Percentiles rank a stretch among this genome's conserved stretches.
Conservation (phyloP, 2,329 filamentous ascomycete genomes). For the Aspergillus pseudotamarii region DNA sequence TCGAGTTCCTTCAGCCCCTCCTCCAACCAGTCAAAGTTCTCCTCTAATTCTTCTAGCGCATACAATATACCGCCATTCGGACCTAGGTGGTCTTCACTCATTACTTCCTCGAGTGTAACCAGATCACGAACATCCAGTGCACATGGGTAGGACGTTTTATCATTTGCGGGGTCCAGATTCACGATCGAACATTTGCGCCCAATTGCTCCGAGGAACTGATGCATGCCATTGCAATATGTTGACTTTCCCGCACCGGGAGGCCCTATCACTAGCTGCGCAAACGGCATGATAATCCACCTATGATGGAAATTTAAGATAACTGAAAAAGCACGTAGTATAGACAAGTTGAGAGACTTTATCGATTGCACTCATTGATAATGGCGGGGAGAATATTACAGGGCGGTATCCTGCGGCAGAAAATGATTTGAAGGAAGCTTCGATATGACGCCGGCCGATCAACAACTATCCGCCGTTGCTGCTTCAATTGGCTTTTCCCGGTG, state of each 20-base stretch:
- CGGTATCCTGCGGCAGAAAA: slow-evolving; percentile 40
- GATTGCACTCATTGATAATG: slow-evolving; percentile 8
- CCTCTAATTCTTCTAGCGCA: slow-evolving; percentile 90
- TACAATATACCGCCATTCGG: slow-evolving; percentile 93
- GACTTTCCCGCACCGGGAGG: slow-evolving; percentile 95
- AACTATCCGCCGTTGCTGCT: slow-evolving; percentile 15
- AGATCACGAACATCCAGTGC: slow-evolving; percentile 89
- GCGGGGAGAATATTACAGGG: slow-evolving; percentile 31
- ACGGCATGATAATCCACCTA: slow-evolving; percentile 52
- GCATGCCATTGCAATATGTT: slow-evolving; percentile 98
- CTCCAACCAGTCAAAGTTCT: slow-evolving; percentile 91
- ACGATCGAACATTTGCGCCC: slow-evolving; percentile 92
- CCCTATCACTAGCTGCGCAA: slow-evolving; percentile 84
- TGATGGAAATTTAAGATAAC: not conserved
- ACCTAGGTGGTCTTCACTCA: slow-evolving; percentile 85
- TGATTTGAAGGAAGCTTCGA: slow-evolving; percentile 26
- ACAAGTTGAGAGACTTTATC: not conserved
- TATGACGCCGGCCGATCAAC: slow-evolving; percentile 25
- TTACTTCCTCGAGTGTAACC: slow-evolving; percentile 90
- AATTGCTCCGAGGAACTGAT: slow-evolving; percentile 96
- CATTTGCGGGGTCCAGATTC: slow-evolving; percentile 96
- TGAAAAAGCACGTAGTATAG: not conserved
- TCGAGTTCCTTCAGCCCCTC: slow-evolving; percentile 75
- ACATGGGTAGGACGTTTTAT: slow-evolving; percentile 83
- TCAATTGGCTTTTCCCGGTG: slow-evolving; percentile 16